Percentiles rank a stretch among this genome's conserved stretches.
These are phyloP conservation scores for Coelastrella sp. DNA, from an alignment of 139 green algal genomes.

Conservation along the genomic window DNA sequence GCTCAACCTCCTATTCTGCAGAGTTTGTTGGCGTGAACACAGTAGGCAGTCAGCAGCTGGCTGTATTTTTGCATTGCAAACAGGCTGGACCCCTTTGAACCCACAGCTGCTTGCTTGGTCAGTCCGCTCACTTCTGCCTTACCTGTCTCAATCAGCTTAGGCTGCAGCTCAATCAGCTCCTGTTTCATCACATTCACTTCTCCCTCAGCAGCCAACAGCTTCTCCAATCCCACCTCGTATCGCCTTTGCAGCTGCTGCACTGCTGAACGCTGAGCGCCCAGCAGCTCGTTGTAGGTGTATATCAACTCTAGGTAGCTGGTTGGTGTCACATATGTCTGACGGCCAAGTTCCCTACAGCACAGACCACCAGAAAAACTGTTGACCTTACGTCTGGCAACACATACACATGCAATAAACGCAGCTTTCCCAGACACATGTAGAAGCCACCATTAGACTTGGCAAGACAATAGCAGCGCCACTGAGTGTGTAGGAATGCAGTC, in stretches of 20 bases:
- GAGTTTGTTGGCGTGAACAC: background rate
- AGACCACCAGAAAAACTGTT: no score
- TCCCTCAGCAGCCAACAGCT: conserved; percentile 77
- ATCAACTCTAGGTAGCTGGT: conserved; percentile 89
- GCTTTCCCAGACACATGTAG: no score
- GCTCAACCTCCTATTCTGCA: conserved; percentile 47
- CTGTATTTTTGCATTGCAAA: no score
- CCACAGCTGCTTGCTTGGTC: conserved; percentile 81
- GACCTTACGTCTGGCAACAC: background rate
- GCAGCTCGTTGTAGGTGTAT: conserved; percentile 74
- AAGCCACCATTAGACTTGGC: no score
- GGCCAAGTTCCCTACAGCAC: conserved; percentile 62
- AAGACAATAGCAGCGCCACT: no score
- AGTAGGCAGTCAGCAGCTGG: background rate
- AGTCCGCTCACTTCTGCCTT: background rate
- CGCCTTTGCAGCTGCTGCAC: conserved; percentile 29
- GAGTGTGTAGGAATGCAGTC: no score
- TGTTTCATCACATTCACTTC: conserved; percentile 63
- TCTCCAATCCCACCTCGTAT: conserved; percentile 74
- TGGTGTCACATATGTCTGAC: conserved; percentile 84
- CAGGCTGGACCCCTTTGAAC: no score
- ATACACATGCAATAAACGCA: background rate
- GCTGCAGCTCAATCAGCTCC: conserved; percentile 87
- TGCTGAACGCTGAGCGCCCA: conserved; percentile 58
- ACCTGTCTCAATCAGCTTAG: conserved; percentile 77